Evolutionary conservation across 805 yeast genomes (phyloP), one percentile per base, ranked within the genome.

Genomic region (Zygosaccharomyces kombuchaensis): DNA sequence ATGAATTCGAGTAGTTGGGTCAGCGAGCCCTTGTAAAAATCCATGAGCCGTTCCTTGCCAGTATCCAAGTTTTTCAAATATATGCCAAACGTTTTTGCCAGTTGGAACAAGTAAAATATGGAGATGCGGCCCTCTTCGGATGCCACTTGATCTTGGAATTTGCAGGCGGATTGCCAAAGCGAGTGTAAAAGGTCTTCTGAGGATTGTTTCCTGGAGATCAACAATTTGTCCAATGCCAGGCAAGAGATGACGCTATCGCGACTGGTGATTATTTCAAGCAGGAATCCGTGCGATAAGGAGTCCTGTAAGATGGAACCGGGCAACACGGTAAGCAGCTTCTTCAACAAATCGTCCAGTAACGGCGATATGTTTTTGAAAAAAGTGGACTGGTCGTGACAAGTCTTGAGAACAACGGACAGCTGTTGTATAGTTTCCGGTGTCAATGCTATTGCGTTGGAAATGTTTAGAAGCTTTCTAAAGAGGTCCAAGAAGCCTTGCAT

Each of bases 401-500:
- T 40, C 34, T 54, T 52, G 30, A 64, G 36, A 1, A 56, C 17
- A 0, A 14, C n/a, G 5, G 49, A 44, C 6, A 66, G 36, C 8
- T 30, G 38, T 3, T 14, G 10, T 6, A 56, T 22, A n/a, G 47
- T 48, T 1, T 54, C 51, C 1, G 49, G 34, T 0, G 48, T 23
- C n/a, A 61, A 23, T 9, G 53, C 53, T 55, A 59, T 56, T 2
- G 54, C 51, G 37, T 45, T 57, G 2, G 55, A 43, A 7, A 60
- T 31, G 31, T 54, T 61, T 9, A 66, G 13, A 10, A 59, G 40
- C 47, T 66, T 66, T 34, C 50, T 60, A 4, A 57, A 26, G 12
- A 63, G 43, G 45, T 61, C 65, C 6, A 66, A 40, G 31, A 55
- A 56, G 1, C 69, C 67, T 48, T 64, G 68, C 32, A 47, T 61